phyloP scores from a whole-genome alignment of 495 filamentous ascomycete genomes.

The Pyronema domesticum region DNA sequence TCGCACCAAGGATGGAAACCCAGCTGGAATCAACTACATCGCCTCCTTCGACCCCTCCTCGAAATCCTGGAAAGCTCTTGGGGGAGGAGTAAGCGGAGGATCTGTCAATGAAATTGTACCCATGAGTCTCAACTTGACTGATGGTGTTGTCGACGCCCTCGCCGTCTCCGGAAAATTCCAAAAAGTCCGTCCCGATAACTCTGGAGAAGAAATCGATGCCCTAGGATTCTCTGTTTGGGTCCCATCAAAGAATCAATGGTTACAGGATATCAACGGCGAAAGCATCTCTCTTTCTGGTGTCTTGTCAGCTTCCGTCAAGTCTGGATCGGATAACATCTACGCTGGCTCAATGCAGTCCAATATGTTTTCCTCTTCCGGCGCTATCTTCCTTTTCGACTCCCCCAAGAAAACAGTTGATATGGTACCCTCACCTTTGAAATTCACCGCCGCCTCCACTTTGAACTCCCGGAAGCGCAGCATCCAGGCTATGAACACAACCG shows the following conservation, averaged over 20 bases:
- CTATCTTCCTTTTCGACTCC: conserved; percentile 40
- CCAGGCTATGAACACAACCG: conserved; percentile 33
- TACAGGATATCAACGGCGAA: conserved; percentile 57
- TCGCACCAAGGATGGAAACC: conserved; percentile 44
- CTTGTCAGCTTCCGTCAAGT: conserved; percentile 47
- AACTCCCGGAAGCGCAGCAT: conserved; percentile 39
- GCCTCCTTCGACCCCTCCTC: conserved; percentile 53
- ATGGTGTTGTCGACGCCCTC: conserved; percentile 50
- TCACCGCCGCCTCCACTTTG: conserved; percentile 22
- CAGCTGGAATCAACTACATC: conserved; percentile 47
- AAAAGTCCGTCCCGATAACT: conserved; percentile 46
- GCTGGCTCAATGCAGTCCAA: conserved; percentile 63
- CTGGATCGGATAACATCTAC: conserved; percentile 46
- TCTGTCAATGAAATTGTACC: conserved; percentile 53
- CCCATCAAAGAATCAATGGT: conserved; percentile 74
- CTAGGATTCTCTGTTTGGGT: conserved; percentile 84
- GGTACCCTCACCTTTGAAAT: conserved; percentile 39
- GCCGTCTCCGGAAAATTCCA: conserved; percentile 68
- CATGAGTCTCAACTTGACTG: conserved; percentile 63
- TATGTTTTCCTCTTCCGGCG: conserved; percentile 47
- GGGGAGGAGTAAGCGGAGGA: conserved; percentile 68
- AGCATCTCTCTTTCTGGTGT: conserved; percentile 49
- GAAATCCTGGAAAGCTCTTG: conserved; percentile 60
- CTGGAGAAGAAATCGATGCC: conserved; percentile 40
- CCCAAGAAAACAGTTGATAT: conserved; percentile 31